phyloP scores from a whole-genome alignment of 2,329 filamentous ascomycete species.

The Zalaria obscura region DNA sequence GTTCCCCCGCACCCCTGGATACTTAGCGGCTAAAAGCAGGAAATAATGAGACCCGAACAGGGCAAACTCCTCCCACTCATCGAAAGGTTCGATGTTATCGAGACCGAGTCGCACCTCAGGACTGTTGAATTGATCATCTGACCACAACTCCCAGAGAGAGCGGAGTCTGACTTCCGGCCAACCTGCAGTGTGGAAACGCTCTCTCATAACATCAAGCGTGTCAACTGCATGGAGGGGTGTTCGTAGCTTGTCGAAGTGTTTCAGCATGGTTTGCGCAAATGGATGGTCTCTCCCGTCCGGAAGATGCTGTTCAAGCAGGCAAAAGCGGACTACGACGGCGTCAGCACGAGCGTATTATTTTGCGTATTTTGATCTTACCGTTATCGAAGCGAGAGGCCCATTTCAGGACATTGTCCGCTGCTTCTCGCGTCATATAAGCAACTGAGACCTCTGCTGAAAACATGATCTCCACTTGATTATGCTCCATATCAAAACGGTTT shows the following conservation, averaged over 20 bases:
- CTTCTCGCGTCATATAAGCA: constrained; percentile 69
- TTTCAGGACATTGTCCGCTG: constrained; percentile 57
- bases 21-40: constrained; percentile 50
- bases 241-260: constrained; percentile 67
- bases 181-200: constrained; percentile 54
- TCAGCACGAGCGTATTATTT: constrained; percentile 7
- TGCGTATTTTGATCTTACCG: constrained; percentile 32
- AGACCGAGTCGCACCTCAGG: constrained; percentile 45
- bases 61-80: constrained; percentile 92
- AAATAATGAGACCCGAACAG: constrained; percentile 78
- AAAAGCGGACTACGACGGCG: constrained; percentile 53
- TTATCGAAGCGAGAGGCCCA: constrained; percentile 63
- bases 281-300: constrained; percentile 66
- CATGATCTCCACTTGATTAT: constrained; percentile 45
- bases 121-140: constrained; percentile 50
- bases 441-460: constrained; percentile 85
- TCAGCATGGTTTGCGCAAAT: constrained; percentile 75
- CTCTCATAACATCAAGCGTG: constrained; percentile 46
- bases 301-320: constrained; percentile 72
- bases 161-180: constrained; percentile 50
- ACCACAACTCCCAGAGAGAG: constrained; percentile 77
- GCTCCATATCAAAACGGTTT: constrained; percentile 40
- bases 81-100: constrained; percentile 67
- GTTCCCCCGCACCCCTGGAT: not conserved
- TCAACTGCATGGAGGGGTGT: constrained; percentile 64